A percentile compares a stretch with the other conserved stretches of the same genome.
phyloP scores from a whole-genome alignment of 768 basidiomycete genomes.

The Inosperma sp. region DNA sequence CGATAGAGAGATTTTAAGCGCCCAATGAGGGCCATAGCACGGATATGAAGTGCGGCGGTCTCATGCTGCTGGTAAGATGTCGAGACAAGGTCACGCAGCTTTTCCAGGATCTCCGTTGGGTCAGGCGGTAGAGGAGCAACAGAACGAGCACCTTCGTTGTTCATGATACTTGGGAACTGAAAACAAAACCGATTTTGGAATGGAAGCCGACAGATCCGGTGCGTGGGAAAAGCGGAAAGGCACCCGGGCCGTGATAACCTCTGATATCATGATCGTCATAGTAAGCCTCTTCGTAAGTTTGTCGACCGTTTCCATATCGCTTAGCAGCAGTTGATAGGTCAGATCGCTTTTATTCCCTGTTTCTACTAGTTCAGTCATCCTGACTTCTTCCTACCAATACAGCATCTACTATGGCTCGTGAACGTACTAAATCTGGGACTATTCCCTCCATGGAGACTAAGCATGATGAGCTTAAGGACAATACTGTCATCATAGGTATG shows the following conservation, averaged over 20 bases:
- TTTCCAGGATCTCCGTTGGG: constrained; percentile 52
- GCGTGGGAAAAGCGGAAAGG: no score
- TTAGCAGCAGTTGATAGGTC: no score
- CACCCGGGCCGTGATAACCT: no score
- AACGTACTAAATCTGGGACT: constrained; percentile 66
- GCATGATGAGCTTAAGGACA: constrained; percentile 72
- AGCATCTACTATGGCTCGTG: constrained; percentile 36
- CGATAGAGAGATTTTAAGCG: constrained; percentile 79
- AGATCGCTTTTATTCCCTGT: no score
- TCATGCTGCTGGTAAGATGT: constrained; percentile 41
- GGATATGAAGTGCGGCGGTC: constrained; percentile 50
- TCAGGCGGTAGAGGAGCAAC: constrained; percentile 22
- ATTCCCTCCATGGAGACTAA: constrained; percentile 86
- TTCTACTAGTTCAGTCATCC: constrained; percentile 16
- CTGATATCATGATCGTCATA: no score
- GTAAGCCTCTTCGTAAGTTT: no score
- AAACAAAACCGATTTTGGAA: no score
- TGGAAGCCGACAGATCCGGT: no score
- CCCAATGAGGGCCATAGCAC: constrained; percentile 71
- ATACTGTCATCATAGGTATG: constrained; percentile 85
- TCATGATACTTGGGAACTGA: not conserved
- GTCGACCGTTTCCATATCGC: no score
- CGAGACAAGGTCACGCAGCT: constrained; percentile 60
- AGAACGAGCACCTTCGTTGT: not conserved
- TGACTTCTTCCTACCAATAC: constrained; percentile 13